Percentiles rank a stretch among this genome's conserved stretches.
phyloP scores from a whole-genome alignment of 768 basidiomycete genomes.

The Pulveroboletus sp. region DNA sequence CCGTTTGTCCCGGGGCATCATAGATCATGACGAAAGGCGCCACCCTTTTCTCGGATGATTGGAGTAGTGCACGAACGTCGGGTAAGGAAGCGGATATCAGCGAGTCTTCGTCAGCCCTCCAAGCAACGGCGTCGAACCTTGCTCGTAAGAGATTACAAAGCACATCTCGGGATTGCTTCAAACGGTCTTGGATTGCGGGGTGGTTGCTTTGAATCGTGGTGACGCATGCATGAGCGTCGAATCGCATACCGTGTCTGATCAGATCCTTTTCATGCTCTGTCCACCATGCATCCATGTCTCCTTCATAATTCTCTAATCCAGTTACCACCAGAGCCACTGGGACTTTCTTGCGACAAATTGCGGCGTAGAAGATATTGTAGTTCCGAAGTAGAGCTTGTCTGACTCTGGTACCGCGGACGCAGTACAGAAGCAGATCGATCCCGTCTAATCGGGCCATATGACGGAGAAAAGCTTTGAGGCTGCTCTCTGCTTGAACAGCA shows the following conservation, averaged over 20 bases:
- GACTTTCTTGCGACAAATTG: constrained; percentile 30
- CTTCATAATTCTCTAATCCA: constrained; percentile 33
- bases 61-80: constrained; percentile 18
- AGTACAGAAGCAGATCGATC: constrained; percentile 33
- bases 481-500: constrained; percentile 21
- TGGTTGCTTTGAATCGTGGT: constrained; percentile 32
- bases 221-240: constrained; percentile 39
- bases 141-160: constrained; percentile 19
- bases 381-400: constrained; percentile 26
- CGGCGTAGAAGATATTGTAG: constrained; percentile 29
- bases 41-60: constrained; percentile 8
- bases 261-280: constrained; percentile 30
- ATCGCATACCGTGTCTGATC: constrained; percentile 31
- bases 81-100: constrained; percentile 18
- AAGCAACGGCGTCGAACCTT: constrained; percentile 12
- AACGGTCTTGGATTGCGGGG: constrained; percentile 20
- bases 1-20: constrained; percentile 9
- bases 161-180: constrained; percentile 15
- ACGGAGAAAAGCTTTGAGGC: constrained; percentile 33
- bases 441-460: constrained; percentile 26
- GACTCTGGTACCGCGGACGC: constrained; percentile 32
- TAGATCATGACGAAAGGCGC: constrained; percentile 16
- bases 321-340: constrained; percentile 34
- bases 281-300: constrained; percentile 40
- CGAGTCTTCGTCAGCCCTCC: constrained; percentile 20